phyloP scores from a whole-genome alignment of 1,284 basidiomycete genomes.

The Austroboletus olivaceoglutinosus region DNA sequence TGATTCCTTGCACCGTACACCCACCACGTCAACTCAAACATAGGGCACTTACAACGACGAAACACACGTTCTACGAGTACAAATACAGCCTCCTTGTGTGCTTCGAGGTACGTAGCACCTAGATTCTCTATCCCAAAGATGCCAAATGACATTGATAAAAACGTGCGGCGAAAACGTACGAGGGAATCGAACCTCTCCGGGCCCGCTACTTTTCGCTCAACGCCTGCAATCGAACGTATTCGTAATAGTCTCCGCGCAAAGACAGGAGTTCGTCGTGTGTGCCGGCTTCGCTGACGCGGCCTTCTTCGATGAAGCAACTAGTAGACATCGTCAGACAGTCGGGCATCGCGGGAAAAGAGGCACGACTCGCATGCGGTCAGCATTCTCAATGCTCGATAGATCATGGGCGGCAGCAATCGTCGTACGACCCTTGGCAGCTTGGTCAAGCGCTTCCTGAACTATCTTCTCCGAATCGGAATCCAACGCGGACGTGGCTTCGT shows the following conservation, averaged over 20 bases:
- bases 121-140: no score
- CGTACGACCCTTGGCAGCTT: constrained; percentile 85
- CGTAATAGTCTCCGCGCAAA: constrained; percentile 77
- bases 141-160: no score
- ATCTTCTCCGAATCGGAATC: constrained; percentile 94
- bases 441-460: constrained; percentile 91
- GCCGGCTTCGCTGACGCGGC: constrained; percentile 80
- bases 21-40: no score
- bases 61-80: no score
- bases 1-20: no score
- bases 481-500: constrained; percentile 94
- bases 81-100: no score
- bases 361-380: constrained; percentile 79
- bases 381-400: constrained; percentile 91
- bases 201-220: constrained; percentile 49
- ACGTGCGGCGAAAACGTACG: no score
- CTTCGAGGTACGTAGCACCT: no score
- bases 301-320: constrained; percentile 90
- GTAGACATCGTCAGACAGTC: constrained; percentile 17
- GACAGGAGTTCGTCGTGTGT: constrained; percentile 84
- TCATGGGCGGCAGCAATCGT: constrained; percentile 94
- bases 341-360: not conserved
- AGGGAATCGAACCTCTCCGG: no score
- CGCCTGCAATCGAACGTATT: constrained; percentile 85
- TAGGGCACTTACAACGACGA: no score